phyloP scores from a whole-genome alignment of 805 yeast genomes.

The Kodamaea lidongshanica region DNA sequence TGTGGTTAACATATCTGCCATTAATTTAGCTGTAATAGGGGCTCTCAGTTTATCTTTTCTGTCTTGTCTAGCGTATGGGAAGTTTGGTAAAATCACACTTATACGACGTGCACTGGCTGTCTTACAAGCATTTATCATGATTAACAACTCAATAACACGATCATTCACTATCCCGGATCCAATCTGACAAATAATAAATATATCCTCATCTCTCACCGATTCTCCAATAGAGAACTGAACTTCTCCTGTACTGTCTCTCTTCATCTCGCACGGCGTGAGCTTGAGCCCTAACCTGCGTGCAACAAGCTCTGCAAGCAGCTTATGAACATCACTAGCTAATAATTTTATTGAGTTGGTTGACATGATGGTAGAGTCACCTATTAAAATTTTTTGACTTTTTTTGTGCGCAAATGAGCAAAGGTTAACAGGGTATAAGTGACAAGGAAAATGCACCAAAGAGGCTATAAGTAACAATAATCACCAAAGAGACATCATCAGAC shows the following conservation, averaged over 20 bases:
- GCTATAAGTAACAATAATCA: no score
- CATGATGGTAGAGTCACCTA: no score
- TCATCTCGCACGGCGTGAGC: constrained; percentile 56
- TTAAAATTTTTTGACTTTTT: no score
- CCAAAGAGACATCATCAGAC: no score
- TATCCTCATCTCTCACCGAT: constrained; percentile 80
- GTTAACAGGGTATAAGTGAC: no score
- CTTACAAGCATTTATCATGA: constrained; percentile 77
- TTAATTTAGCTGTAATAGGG: constrained; percentile 77
- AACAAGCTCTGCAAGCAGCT: constrained; percentile 65
- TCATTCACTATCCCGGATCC: constrained; percentile 77
- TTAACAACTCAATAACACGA: constrained; percentile 63
- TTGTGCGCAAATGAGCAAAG: no score
- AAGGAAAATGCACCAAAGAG: no score
- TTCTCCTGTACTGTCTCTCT: constrained; percentile 66
- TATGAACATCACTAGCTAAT: constrained; percentile 61
- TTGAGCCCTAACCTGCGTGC: constrained; percentile 54
- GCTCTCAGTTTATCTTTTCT: constrained; percentile 81
- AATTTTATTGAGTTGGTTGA: constrained; percentile 67
- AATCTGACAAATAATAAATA: constrained; percentile 71
- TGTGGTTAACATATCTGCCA: constrained; percentile 76
- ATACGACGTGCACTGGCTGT: constrained; percentile 79
- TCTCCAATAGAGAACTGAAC: constrained; percentile 74
- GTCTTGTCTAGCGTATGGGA: constrained; percentile 87
- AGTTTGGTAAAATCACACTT: constrained; percentile 77